phyloP scores from a whole-genome alignment of 2,329 filamentous ascomycete species.

The Neodidymelliopsis sp. region DNA sequence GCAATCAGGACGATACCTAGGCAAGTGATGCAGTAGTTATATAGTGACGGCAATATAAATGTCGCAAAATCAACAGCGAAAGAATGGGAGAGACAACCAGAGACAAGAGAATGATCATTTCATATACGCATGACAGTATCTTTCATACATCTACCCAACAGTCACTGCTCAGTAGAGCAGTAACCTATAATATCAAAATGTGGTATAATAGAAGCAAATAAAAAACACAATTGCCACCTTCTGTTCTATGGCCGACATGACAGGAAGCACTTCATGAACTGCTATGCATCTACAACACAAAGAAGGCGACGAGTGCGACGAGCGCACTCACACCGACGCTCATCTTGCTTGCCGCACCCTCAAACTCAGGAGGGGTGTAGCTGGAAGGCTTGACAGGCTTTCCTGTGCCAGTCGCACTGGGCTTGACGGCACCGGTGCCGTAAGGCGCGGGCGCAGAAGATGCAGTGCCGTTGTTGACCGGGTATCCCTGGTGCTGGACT shows the following conservation, averaged over 20 bases:
- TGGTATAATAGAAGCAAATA: constrained; percentile 14
- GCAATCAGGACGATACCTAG: too few relatives aligned
- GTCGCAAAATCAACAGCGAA: neutral
- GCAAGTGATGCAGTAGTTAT: too few relatives aligned
- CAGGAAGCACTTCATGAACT: too few relatives aligned
- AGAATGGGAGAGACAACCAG: neutral
- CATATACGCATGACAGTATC: constrained; percentile 14
- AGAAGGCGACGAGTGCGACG: constrained; percentile 28
- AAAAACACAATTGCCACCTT: neutral
- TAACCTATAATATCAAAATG: constrained; percentile 1
- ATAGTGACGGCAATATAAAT: too few relatives aligned
- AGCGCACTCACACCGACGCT: constrained; percentile 30
- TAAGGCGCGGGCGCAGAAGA: constrained; percentile 14
- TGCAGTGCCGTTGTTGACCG: constrained; percentile 11
- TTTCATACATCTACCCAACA: constrained; percentile 11
- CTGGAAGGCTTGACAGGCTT: constrained; percentile 22
- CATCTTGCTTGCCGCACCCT: constrained; percentile 36
- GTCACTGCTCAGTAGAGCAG: constrained; percentile 2
- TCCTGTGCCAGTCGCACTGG: constrained; percentile 3
- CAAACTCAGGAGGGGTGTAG: constrained; percentile 27
- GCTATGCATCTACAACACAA: constrained; percentile 35
- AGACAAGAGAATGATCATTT: neutral
- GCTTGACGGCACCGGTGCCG: constrained; percentile 17
- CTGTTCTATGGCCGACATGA: too few relatives aligned
- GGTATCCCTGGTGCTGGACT: constrained; percentile 12